Conservation (phyloP, 352 stramenopile species). For the Globisporangium orthogonon region DNA sequence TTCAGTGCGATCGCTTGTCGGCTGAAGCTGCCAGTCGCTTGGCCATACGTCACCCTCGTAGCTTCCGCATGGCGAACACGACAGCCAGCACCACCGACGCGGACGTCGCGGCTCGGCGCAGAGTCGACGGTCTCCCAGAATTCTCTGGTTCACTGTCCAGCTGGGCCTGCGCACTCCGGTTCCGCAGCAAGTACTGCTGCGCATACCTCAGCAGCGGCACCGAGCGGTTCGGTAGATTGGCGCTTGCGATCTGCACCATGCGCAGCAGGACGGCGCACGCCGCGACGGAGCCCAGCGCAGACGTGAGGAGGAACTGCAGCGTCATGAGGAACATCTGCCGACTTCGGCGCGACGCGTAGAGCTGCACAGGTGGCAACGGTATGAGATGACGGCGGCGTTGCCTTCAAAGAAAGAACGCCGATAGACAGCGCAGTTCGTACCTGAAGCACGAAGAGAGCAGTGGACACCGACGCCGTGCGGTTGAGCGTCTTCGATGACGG, state of each 20-base stretch:
- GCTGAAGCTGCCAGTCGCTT: not conserved
- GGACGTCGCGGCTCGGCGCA: constrained; percentile 29
- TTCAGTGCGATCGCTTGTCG: too few species aligned
- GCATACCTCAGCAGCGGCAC: constrained; percentile 31
- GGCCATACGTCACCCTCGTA: constrained; percentile 9
- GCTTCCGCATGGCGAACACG: constrained; percentile 25
- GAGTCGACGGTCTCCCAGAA: not conserved
- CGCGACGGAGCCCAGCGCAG: constrained; percentile 60
- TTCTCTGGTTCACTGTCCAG: constrained; percentile 4
- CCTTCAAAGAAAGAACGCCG: not conserved
- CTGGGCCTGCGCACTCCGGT: constrained; percentile 15
- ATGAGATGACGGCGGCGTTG: not conserved
- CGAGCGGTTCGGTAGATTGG: constrained; percentile 20
- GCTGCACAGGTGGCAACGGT: constrained; percentile 10
- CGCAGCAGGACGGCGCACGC: constrained; percentile 48
- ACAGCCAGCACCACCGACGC: constrained; percentile 29
- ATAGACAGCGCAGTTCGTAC: constrained; percentile 7
- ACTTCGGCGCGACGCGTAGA: constrained; percentile 62
- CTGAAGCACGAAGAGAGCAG: constrained; percentile 62
- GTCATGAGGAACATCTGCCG: constrained; percentile 51
- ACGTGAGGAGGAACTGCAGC: constrained; percentile 50
- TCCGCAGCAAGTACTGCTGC: constrained; percentile 33
- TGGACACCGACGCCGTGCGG: constrained; percentile 63
- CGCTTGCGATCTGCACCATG: constrained; percentile 38
- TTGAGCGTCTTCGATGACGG: constrained; percentile 55